Conservation (phyloP, 1,284 basidiomycete genomes). For the Fomitopsis palustris region DNA sequence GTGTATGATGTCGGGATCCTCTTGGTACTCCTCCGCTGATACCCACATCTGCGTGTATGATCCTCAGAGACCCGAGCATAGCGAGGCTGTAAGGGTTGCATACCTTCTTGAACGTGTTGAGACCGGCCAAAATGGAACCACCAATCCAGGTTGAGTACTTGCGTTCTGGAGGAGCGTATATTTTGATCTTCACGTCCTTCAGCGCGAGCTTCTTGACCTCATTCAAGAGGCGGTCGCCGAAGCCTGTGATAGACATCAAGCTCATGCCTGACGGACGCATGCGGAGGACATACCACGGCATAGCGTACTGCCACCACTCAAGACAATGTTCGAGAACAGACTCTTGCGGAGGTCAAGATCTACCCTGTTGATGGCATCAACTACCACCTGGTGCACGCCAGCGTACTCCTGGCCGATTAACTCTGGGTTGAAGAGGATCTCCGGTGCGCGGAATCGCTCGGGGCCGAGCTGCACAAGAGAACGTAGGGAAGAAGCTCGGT, state of each 20-base stretch:
- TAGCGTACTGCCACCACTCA: constrained; percentile 95
- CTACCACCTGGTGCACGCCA: constrained; percentile 94
- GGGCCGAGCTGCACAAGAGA: constrained; percentile 69
- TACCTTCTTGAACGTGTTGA: constrained; percentile 98
- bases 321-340: constrained; percentile 94
- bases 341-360: constrained; percentile 92
- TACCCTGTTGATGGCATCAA: constrained; percentile 84
- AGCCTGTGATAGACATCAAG: constrained; percentile 53
- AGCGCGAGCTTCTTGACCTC: constrained; percentile 97
- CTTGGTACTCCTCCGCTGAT: constrained; percentile 98
- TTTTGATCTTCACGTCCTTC: constrained; percentile 98
- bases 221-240: constrained; percentile 92
- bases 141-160: constrained; percentile 99
- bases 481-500: constrained; percentile 7
- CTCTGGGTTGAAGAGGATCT: constrained; percentile 98
- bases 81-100: background rate
- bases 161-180: constrained; percentile 98
- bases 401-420: constrained; percentile 95
- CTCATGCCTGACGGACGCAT: background rate
- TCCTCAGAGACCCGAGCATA: background rate
- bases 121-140: constrained; percentile 91
- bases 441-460: constrained; percentile 96
- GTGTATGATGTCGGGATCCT: constrained; percentile 98
- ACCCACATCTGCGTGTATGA: constrained; percentile 84
- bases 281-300: constrained; percentile 66